Percentiles rank a stretch among this genome's conserved stretches.
Evolutionary conservation across 768 basidiomycete genomes (phyloP).

Genomic region (Boletus fagicola): DNA sequence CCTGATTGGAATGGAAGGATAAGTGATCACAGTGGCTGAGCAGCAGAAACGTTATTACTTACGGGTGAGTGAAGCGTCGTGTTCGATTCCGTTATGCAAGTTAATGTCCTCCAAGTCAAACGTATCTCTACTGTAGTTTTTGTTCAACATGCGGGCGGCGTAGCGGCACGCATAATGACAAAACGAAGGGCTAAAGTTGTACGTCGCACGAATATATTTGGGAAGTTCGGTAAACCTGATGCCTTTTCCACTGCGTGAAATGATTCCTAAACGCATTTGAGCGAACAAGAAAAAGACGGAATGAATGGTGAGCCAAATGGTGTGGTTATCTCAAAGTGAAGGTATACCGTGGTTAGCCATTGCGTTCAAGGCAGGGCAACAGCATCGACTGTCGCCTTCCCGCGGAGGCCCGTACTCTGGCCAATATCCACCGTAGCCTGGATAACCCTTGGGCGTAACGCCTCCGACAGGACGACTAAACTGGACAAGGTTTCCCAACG

Average conservation of each 20-base stretch:
- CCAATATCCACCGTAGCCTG: constrained; percentile 62
- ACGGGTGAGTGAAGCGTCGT: constrained; percentile 31
- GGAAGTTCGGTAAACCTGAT: constrained; percentile 54
- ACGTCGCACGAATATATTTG: constrained; percentile 46
- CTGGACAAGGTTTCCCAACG: constrained; percentile 13
- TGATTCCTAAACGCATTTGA: constrained; percentile 29
- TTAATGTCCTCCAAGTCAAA: constrained; percentile 52
- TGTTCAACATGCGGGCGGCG: constrained; percentile 55
- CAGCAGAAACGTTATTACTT: background rate
- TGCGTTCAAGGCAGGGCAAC: constrained; percentile 72
- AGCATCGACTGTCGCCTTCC: constrained; percentile 63
- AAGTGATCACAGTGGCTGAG: background rate
- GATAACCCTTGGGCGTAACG: constrained; percentile 51
- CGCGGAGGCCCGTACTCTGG: constrained; percentile 59
- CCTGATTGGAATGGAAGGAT: constrained; percentile 37
- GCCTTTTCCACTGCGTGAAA: constrained; percentile 62
- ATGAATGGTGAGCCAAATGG: background rate
- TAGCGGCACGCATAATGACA: constrained; percentile 61
- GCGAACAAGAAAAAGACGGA: background rate
- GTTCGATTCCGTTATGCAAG: constrained; percentile 18
- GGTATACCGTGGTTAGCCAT: constrained; percentile 77
- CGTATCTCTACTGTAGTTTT: constrained; percentile 52
- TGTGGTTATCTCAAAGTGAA: constrained; percentile 42
- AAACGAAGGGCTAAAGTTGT: constrained; percentile 69
- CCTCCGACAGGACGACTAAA: constrained; percentile 41